phyloP scores from a whole-genome alignment of 352 stramenopile genomes.

The Phytophthora colocasiae region DNA sequence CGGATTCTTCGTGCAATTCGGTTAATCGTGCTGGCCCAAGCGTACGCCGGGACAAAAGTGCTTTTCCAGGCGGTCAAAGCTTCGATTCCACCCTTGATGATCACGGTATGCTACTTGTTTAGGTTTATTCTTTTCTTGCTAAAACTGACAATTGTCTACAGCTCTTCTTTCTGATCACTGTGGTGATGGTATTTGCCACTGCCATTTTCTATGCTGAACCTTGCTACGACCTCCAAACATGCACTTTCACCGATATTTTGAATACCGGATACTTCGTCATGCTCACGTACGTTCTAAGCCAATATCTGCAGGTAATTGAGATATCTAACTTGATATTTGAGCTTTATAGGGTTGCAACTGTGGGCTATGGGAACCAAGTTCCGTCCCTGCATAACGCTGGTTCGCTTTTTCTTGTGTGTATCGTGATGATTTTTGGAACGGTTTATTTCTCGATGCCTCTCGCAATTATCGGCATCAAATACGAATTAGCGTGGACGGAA shows the following conservation, averaged over 20 bases:
- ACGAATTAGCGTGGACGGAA: constrained; percentile 48
- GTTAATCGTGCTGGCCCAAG: constrained; percentile 40
- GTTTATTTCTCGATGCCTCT: constrained; percentile 69
- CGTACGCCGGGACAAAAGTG: constrained; percentile 56
- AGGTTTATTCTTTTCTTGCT: no score
- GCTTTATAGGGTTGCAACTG: constrained; percentile 49
- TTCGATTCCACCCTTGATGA: constrained; percentile 50
- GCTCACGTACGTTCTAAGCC: constrained; percentile 45
- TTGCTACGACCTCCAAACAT: constrained; percentile 58
- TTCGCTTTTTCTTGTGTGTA: constrained; percentile 40
- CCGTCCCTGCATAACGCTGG: constrained; percentile 48
- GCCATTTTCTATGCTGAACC: constrained; percentile 64
- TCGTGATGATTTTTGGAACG: constrained; percentile 66
- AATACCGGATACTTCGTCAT: constrained; percentile 72
- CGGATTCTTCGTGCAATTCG: constrained; percentile 47
- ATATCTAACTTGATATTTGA: background rate
- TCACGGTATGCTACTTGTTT: constrained; percentile 41
- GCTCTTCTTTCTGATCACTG: constrained; percentile 61
- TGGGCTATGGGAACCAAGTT: constrained; percentile 63
- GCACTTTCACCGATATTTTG: constrained; percentile 67
- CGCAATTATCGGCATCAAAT: constrained; percentile 63
- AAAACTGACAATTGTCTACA: constrained; percentile 7
- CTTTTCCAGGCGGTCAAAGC: constrained; percentile 42
- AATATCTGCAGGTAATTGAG: background rate
- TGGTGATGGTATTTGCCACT: constrained; percentile 66